A percentile compares a stretch with the other conserved stretches of the same genome.
phyloP scores from a whole-genome alignment of 2,329 filamentous ascomycete species.

The Didymellaceae sp. region DNA sequence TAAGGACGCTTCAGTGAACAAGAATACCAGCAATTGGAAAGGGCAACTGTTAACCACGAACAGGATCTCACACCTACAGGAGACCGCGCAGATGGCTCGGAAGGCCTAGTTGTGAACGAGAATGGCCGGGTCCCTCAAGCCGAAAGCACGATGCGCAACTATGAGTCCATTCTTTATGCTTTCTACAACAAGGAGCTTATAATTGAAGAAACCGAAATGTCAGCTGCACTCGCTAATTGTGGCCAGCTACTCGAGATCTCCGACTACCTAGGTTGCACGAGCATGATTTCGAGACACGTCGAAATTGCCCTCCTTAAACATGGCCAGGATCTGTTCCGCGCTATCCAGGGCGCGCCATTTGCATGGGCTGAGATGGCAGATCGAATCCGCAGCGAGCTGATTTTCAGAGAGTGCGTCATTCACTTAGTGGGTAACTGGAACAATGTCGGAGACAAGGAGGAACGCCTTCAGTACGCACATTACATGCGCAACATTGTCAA shows the following conservation, averaged over 20 bases:
- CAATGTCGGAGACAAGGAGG: slow-evolving; percentile 14
- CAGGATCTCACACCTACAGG: slow-evolving; percentile 47
- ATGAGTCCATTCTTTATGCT: slow-evolving; percentile 54
- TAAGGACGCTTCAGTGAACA: slow-evolving; percentile 20
- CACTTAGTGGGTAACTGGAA: slow-evolving; percentile 54
- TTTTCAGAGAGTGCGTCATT: slow-evolving; percentile 55
- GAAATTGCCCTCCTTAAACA: slow-evolving; percentile 57
- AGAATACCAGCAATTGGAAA: background rate
- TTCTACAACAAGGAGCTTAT: slow-evolving; percentile 54
- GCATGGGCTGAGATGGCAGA: slow-evolving; percentile 56
- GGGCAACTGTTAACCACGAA: background rate
- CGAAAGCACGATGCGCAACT: slow-evolving; percentile 41
- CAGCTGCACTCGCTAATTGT: slow-evolving; percentile 49
- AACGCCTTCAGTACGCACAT: slow-evolving; percentile 27
- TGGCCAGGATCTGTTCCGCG: slow-evolving; percentile 54
- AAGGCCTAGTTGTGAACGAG: slow-evolving; percentile 40
- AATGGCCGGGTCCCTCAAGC: slow-evolving; percentile 44
- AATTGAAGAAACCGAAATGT: slow-evolving; percentile 51
- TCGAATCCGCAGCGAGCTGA: slow-evolving; percentile 54
- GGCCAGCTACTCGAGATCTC: slow-evolving; percentile 53
- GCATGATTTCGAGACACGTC: slow-evolving; percentile 53
- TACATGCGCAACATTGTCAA: slow-evolving; percentile 39
- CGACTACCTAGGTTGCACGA: slow-evolving; percentile 54
- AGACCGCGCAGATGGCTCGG: slow-evolving; percentile 27
- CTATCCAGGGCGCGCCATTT: slow-evolving; percentile 52